Percentiles rank a stretch among this genome's conserved stretches.
Conservation (phyloP, 1,284 basidiomycete species). For the Peniophora sp. region DNA sequence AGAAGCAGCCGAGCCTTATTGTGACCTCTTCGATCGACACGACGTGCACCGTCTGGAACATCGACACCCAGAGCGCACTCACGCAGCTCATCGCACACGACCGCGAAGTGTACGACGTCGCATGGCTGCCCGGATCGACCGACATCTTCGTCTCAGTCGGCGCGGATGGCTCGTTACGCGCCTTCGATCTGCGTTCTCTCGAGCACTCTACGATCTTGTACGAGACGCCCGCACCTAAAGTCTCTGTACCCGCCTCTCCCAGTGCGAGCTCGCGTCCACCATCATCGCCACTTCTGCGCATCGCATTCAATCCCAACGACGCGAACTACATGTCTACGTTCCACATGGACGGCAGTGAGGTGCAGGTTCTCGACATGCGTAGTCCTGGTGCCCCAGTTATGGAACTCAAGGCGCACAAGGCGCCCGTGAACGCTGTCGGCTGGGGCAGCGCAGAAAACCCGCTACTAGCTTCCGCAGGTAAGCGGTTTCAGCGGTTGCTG, state of each 20-base stretch:
- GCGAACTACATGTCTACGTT: slow-evolving; percentile 92
- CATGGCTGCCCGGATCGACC: slow-evolving; percentile 96
- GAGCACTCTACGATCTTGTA: slow-evolving; percentile 99
- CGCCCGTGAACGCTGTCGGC: slow-evolving; percentile 74
- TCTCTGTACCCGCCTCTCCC: slow-evolving; percentile 47
- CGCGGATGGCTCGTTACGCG: slow-evolving; percentile 92
- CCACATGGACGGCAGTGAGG: slow-evolving; percentile 80
- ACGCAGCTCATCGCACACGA: slow-evolving; percentile 99
- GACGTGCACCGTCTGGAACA: slow-evolving; percentile 95
- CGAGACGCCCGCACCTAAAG: slow-evolving; percentile 82
- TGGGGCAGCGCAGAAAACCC: slow-evolving; percentile 83
- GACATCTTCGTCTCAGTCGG: slow-evolving; percentile 99
- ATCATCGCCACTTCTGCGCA: slow-evolving; percentile 75
- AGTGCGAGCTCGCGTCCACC: slow-evolving; percentile 58
- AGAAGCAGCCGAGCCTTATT: slow-evolving; percentile 78
- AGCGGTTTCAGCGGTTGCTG: slow-evolving; percentile 15
- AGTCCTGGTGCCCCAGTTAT: slow-evolving; percentile 90
- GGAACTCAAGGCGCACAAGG: slow-evolving; percentile 77
- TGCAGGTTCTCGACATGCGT: slow-evolving; percentile 92
- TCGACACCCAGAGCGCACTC: slow-evolving; percentile 91
- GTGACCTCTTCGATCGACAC: slow-evolving; percentile 97
- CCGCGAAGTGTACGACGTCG: slow-evolving; percentile 95
- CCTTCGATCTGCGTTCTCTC: slow-evolving; percentile 92
- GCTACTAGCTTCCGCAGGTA: slow-evolving; percentile 79
- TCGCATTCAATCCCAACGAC: slow-evolving; percentile 82